phyloP scores from a whole-genome alignment of 768 basidiomycete species.

The Boletus huronensis region DNA sequence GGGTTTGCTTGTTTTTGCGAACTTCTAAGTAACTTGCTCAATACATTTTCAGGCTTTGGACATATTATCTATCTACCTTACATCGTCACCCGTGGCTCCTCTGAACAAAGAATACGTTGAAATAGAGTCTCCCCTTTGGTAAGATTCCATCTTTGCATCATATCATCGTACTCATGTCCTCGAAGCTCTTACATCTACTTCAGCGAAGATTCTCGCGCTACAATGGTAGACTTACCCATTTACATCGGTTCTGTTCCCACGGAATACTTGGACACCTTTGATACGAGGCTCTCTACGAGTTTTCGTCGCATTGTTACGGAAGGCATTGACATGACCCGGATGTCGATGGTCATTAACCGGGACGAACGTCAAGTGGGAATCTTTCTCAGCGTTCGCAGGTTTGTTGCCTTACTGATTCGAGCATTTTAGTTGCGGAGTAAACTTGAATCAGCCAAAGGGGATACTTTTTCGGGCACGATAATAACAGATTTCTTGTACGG shows the following conservation, averaged over 20 bases:
- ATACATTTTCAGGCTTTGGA: conserved; percentile 65
- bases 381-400: not conserved
- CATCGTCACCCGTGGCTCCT: conserved; percentile 77
- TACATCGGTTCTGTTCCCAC: conserved; percentile 83
- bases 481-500: conserved; percentile 89
- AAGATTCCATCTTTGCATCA: conserved; percentile 14
- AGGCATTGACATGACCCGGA: conserved; percentile 88
- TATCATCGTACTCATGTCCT: conserved; percentile 10
- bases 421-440: conserved; percentile 69
- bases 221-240: conserved; percentile 66
- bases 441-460: conserved; percentile 79
- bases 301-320: conserved; percentile 65
- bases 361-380: conserved; percentile 77
- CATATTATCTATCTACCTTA: conserved; percentile 82
- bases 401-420: conserved; percentile 1
- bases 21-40: not conserved
- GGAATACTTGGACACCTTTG: conserved; percentile 72
- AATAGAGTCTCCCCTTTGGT: conserved; percentile 87
- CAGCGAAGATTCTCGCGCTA: conserved; percentile 70
- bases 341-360: conserved; percentile 79
- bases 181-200: conserved; percentile 83
- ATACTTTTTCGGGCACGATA: conserved; percentile 69
- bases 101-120: conserved; percentile 92
- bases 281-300: conserved; percentile 61
- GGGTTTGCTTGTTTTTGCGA: conserved; percentile 38